Evolutionary conservation across 2,329 filamentous ascomycete genomes (phyloP), one percentile per base, ranked within the genome.

Genomic region (Myriangium duriaei): DNA sequence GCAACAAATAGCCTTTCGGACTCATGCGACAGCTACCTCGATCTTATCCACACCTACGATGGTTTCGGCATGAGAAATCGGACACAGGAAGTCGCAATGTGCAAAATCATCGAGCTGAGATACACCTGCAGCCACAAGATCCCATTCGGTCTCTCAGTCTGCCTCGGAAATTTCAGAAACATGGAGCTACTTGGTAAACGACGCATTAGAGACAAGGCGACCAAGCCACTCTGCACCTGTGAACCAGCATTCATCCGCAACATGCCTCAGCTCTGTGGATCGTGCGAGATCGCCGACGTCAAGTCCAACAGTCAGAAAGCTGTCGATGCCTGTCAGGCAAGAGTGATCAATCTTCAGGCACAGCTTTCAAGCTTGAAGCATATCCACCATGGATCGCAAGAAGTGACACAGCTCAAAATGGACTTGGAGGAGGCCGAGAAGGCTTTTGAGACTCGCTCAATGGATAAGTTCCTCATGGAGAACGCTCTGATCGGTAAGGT

Each of bases 61-160:
- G n/a, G n/a, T n/a, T n/a, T n/a, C n/a, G n/a, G n/a, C n/a, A n/a
- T n/a, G n/a, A n/a, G n/a, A n/a, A n/a, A n/a, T n/a, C n/a, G n/a
- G n/a, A n/a, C n/a, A n/a, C n/a, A n/a, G n/a, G n/a, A n/a, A n/a
- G n/a, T n/a, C 32, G 46, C 16, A 11, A 63, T 63, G 60, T 63
- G 60, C 51, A 60, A 59, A 30, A 48, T 53, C 16, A 43, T 54
- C 10, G 46, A 43, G 7, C 52, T 56, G 31, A 40, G 30, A 4
- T 61, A 58, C 38, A 39, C 42, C 6, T 63, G 60, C 46, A 42
- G 46, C 0, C 59, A 62, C 43, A 42, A 41, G 6, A 30, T 51
- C 37, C 37, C 39, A 13, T 45, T 54, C 18, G 47, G 49, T 12
- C 47, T 50, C 7, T 60, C 56, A 2, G 48, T 46, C 13, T 63